Conservation (phyloP, 2,329 filamentous ascomycete genomes). For the Microsporum ferrugineum region DNA sequence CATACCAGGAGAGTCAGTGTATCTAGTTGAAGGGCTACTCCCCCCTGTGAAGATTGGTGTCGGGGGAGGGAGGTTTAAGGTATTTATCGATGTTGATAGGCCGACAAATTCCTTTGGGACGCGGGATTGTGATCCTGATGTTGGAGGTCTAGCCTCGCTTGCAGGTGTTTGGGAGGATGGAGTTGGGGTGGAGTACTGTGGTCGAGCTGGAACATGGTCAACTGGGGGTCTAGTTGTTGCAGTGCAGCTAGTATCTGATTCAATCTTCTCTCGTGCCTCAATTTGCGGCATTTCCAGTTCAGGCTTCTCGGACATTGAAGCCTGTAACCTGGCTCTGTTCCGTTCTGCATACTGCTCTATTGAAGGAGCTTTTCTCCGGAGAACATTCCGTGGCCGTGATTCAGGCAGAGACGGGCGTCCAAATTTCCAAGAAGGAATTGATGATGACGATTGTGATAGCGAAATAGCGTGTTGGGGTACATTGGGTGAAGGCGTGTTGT, state of each 20-base stretch:
- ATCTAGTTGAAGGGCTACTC: conserved; percentile 36
- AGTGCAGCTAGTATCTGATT: background rate
- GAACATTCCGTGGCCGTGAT: conserved; percentile 28
- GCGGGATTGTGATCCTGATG: conserved; percentile 7
- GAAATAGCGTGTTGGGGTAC: background rate
- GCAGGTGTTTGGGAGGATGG: background rate
- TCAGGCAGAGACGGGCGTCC: conserved; percentile 1
- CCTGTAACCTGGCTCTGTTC: conserved; percentile 4
- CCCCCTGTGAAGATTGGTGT: conserved; percentile 30
- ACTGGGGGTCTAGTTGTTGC: background rate
- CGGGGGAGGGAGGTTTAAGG: conserved; percentile 27
- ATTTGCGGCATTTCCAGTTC: background rate
- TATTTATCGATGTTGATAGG: conserved; percentile 27
- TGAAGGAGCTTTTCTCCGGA: conserved; percentile 33
- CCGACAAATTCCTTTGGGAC: conserved; percentile 30
- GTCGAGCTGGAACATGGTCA: background rate
- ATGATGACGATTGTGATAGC: background rate
- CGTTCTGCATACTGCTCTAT: conserved; percentile 25
- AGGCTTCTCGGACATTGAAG: background rate
- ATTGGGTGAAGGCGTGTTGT: background rate
- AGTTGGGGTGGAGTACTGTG: background rate
- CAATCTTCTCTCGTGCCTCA: background rate
- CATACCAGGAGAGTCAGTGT: conserved; percentile 36
- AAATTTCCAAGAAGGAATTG: background rate
- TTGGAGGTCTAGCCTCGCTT: background rate